Evolutionary conservation across 2,329 filamentous ascomycete species (phyloP), one percentile per base, ranked within the genome.

Genomic region (Pseudonectria foliicola): DNA sequence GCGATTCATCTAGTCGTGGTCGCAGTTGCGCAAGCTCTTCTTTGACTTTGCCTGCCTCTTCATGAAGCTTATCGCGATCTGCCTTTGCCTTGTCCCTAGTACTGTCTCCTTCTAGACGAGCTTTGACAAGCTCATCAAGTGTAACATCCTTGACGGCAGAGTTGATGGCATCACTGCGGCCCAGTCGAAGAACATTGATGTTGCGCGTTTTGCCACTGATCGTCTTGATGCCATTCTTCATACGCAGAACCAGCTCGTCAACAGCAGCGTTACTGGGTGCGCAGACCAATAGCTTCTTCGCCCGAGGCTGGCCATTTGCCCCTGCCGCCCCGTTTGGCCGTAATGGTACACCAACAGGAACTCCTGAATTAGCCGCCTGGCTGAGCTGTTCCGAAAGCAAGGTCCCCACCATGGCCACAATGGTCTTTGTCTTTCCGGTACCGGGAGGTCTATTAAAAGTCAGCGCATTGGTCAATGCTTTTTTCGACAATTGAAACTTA

Each of bases 181-280:
- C 92, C 16, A 98, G 70, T 53, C 92, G 88, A 37, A 98, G 75
- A 13, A 98, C 85, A 31, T 86, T 88, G 53, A 96, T 75, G 45
- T 85, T 84, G 46, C 85, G 80, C 10, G 70, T 68, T 18, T 78
- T 71, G 2, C 92, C 90, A 28, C 73, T 76, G 39, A 76, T 70
- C 1, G 86, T 89, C 53, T 81, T 90, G 34, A 98, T 74, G 4
- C 92, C 92, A 34, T 77, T 69, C 62, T 94, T 96, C 53, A 98
- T 74, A 64, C 92, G 82, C 59, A 95, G 80, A 13, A 98, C 92
- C 43, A 98, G 60, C 59, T 98, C 92, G 57, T 98, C 92, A 6
- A 98, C 92, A 23, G 92, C 92, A 6, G 92, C 92, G 60, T 98
- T 98, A 70, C 89, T 96, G 11, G 92, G 92, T n/a, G 92, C 92